These are phyloP conservation scores for Phytophthora vignae DNA, from an alignment of 352 stramenopile species.

Conservation along the genomic window DNA sequence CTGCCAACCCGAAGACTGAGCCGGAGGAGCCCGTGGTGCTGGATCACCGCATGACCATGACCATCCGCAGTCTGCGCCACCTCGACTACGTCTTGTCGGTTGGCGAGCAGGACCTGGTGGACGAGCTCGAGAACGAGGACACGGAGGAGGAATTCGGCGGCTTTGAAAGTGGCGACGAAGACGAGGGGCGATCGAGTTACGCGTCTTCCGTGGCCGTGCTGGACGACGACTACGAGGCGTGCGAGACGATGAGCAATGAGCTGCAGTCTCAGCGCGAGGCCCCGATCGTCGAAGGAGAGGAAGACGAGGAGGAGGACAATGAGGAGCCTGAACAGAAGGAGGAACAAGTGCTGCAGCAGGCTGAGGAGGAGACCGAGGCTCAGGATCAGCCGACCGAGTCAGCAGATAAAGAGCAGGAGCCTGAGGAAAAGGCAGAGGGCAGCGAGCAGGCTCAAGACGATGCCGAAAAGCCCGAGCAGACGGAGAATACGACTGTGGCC, in stretches of 20 bases:
- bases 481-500: conserved; percentile 1
- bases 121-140: conserved; percentile 44
- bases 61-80: conserved; percentile 47
- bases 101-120: conserved; percentile 37
- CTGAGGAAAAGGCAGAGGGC: not conserved
- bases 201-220: conserved; percentile 68
- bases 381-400: not conserved
- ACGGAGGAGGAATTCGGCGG: conserved; percentile 35
- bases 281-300: conserved; percentile 44
- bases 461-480: not conserved
- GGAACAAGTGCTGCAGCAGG: not conserved
- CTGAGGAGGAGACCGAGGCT: not conserved
- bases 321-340: conserved; percentile 6
- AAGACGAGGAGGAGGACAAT: conserved; percentile 17
- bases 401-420: conserved; percentile 1
- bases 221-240: conserved; percentile 43
- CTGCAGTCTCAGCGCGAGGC: conserved; percentile 27
- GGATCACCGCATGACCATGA: conserved; percentile 49
- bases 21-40: conserved; percentile 57
- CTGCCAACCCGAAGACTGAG: conserved; percentile 12
- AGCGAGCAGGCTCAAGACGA: conserved; percentile 10
- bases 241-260: conserved; percentile 35
- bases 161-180: conserved; percentile 48
- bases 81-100: conserved; percentile 58
- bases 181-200: conserved; percentile 43